A percentile compares a stretch with the other conserved stretches of the same genome.
These are phyloP conservation scores for Cadophora gregata DNA, from an alignment of 2,329 filamentous ascomycete species.

Conservation along the genomic window DNA sequence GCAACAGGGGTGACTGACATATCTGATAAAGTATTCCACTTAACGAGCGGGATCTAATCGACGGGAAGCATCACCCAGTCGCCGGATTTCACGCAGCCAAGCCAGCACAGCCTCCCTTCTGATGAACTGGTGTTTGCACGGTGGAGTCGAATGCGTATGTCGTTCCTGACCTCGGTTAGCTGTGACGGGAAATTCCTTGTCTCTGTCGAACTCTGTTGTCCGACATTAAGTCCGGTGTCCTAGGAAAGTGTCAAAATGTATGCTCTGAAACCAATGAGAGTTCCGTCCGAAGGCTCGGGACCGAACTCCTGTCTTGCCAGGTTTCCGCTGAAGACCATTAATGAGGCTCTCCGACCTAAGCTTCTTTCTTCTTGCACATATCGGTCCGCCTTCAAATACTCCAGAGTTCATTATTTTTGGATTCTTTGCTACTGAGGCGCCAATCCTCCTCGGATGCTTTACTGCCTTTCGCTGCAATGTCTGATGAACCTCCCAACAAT, in stretches of 20 bases:
- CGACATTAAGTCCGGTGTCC: neutral
- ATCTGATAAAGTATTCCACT: neutral
- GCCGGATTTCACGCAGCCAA: neutral
- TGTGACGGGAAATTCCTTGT: conserved; percentile 1
- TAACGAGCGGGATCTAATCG: conserved; percentile 3
- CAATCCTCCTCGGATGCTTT: too few species aligned
- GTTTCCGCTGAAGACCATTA: neutral
- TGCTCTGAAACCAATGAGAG: neutral
- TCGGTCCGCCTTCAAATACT: too few species aligned
- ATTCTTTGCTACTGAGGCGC: too few species aligned
- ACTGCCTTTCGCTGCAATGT: too few species aligned
- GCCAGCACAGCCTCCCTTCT: conserved; percentile 6
- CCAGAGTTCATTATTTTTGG: too few species aligned
- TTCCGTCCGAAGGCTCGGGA: neutral
- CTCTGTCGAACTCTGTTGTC: neutral
- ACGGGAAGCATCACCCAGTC: neutral
- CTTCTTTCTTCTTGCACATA: too few species aligned
- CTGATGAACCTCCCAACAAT: too few species aligned
- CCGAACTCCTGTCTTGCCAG: neutral
- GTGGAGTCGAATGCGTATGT: neutral
- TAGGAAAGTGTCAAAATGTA: neutral
- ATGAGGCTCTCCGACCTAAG: too few species aligned
- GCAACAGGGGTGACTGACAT: neutral
- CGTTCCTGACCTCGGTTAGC: neutral
- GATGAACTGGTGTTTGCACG: neutral